Evolutionary conservation across 1,284 basidiomycete genomes (phyloP).

Genomic region (Puccinia coronata): DNA sequence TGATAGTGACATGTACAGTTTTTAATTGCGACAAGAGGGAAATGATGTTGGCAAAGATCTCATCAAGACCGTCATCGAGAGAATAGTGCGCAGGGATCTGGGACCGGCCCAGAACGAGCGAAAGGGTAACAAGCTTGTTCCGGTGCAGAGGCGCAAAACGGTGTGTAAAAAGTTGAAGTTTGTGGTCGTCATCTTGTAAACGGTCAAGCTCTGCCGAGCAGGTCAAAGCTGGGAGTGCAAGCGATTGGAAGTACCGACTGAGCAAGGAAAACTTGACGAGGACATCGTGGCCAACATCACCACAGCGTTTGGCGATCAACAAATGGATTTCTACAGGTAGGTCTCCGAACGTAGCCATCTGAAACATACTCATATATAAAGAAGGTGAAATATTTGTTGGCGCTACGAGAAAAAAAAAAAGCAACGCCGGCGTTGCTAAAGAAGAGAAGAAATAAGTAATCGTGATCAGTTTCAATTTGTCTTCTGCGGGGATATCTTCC

Average conservation of each 20-base stretch:
- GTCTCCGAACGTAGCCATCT: constrained; percentile 1
- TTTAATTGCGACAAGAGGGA: not conserved
- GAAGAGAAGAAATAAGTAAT: too few species aligned
- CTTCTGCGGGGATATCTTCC: not conserved
- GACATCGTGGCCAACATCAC: not conserved
- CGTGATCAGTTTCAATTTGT: not conserved
- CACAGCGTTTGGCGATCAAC: constrained; percentile 12
- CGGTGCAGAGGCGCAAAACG: constrained; percentile 20
- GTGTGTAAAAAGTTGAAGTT: constrained; percentile 14
- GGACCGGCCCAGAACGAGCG: constrained; percentile 17
- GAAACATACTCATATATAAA: not conserved
- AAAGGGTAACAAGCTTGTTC: not conserved
- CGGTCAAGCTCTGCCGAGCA: not conserved
- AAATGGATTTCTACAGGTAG: constrained; percentile 18
- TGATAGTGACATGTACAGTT: not conserved
- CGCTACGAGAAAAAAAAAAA: too few species aligned
- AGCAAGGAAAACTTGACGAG: constrained; percentile 3
- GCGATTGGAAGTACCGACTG: constrained; percentile 18
- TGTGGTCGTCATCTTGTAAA: not conserved
- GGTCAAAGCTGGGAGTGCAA: constrained; percentile 1
- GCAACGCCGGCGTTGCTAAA: too few species aligned
- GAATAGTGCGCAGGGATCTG: not conserved
- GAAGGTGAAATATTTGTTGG: too few species aligned
- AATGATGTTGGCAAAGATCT: constrained; percentile 22
- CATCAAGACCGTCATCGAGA: constrained; percentile 18